Evolutionary conservation across 1,284 basidiomycete genomes (phyloP), one percentile per base, ranked within the genome.

Genomic region (Kalmanozyma brasiliensis): DNA sequence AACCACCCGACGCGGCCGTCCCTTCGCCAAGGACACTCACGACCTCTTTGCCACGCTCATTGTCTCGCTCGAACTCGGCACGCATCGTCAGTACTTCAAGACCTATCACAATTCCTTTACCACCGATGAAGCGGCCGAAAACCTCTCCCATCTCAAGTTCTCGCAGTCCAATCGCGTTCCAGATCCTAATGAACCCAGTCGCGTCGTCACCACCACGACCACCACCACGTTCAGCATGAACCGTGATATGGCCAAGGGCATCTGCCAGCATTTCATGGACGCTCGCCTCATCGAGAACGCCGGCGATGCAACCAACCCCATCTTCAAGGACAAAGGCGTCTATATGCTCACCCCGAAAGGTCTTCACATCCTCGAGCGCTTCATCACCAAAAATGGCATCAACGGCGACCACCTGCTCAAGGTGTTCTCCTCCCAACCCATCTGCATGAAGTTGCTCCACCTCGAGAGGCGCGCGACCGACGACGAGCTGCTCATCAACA

Each of bases 181-280:
- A 76, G 96, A 98, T 87, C 94, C 96, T 60, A 91, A 93, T 84
- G 94, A 98, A 84, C 93, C 94, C 66, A 89, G 91, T 83, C 90
- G 95, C 78, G 93, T 99, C 82, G 91, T 98, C 78, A 98, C 96
- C 73, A 98, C 95, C 1, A 98, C 96, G 0, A 98, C 96, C 6
- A 98, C 95, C 9, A 99, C 96, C 38, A 98, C 96, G 20, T 99
- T 99, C 84, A 94, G 93, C 65, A 98, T 99, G 96, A 94, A 93
- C 70, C 89, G 94, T 73, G 95, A 98, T 43, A 98, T 98, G 91
- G 96, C 96, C 63, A 96, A 97, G 85, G 93, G 93, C 32, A 98
- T 98, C 89, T 93, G 93, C 84, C 95, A 98, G 84, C 94, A 98
- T 81, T 98, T 98, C 81, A 95, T 99, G 91, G 95, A 98, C 73